Conservation (phyloP, 768 basidiomycete genomes). For the Lactifluus echinatus region DNA sequence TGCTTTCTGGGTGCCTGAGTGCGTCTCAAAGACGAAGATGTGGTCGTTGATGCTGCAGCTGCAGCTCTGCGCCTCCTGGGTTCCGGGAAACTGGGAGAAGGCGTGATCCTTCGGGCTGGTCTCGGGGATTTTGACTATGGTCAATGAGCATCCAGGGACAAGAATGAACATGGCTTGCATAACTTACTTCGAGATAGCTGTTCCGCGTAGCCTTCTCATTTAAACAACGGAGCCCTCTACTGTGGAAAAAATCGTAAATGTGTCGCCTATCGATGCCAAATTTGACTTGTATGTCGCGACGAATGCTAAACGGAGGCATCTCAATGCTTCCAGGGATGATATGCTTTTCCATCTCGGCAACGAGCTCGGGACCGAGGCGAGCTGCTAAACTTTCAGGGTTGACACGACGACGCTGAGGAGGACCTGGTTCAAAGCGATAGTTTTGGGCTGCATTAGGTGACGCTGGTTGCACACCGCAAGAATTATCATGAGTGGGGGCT, state of each 20-base stretch:
- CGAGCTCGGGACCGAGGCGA: conserved; percentile 55
- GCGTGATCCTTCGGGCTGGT: conserved; percentile 1
- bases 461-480: background rate
- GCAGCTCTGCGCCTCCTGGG: conserved; percentile 17
- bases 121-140: conserved; percentile 3
- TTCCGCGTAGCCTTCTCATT: conserved; percentile 20
- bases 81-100: conserved; percentile 1
- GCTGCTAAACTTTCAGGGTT: conserved; percentile 64
- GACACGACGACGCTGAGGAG: conserved; percentile 38
- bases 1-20: conserved; percentile 6
- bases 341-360: conserved; percentile 63
- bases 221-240: conserved; percentile 32
- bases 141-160: background rate
- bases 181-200: conserved; percentile 15
- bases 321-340: conserved; percentile 59
- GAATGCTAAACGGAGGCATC: conserved; percentile 66
- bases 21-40: conserved; percentile 3
- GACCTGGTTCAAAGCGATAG: conserved; percentile 10
- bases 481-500: background rate
- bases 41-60: background rate
- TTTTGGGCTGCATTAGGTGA: background rate
- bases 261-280: conserved; percentile 65
- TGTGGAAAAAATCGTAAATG: conserved; percentile 74
- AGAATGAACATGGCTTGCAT: background rate
- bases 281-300: conserved; percentile 62